Base-by-base conservation (phyloP, 495 filamentous ascomycete species). In the Neurospora sp. region DNA sequence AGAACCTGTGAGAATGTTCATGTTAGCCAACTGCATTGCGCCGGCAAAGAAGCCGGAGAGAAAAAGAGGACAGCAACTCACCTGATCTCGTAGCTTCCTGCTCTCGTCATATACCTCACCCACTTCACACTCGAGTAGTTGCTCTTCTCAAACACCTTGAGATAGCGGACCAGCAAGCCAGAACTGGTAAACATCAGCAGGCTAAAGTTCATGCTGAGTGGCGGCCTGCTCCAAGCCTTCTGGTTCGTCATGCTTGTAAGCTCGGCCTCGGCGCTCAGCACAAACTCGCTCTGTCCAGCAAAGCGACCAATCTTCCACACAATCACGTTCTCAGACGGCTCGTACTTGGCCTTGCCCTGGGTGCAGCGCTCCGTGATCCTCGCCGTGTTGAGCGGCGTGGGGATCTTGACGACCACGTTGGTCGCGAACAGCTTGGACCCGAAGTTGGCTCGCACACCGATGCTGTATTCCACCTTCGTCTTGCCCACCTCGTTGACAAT, bases 81-180 rank as follows among this genome's bases (percentile, higher is more conserved):
- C 88, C 91, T 81, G 71, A 93, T 93, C 81, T 93, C 92, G 80
- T 93, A 94, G 79, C 88, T 91, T 18, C 92, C 92, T 20, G 95
- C 96, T 68, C 96, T 87, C 39, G 96, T 99, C 96, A 99, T 99
- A 83, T 99, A 99, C 77, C 96, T 85, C 75, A 99, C 96, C 96
- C 96, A 99, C 79, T 99, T 99, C 10, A 99, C 96, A 76, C 92
- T 96, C 72, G 91, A 94, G 79, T 99, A 99, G 83, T 98, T 98
- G 80, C 87, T 93, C 89, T 99, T 99, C 87, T 99, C 96, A 84
- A 99, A 99, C 37, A 99, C 96, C 85, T 99, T 99, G 73, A 99
- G 83, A 82, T 99, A 99, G 53, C 96, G 84, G 69, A 99, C 96
- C 75, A 99, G 79, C 77, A 99, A 81, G 18, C 96, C 96, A 1